Evolutionary conservation across 768 basidiomycete genomes (phyloP), one percentile per base, ranked within the genome.

Genomic region (Boletus vinaceobasis): DNA sequence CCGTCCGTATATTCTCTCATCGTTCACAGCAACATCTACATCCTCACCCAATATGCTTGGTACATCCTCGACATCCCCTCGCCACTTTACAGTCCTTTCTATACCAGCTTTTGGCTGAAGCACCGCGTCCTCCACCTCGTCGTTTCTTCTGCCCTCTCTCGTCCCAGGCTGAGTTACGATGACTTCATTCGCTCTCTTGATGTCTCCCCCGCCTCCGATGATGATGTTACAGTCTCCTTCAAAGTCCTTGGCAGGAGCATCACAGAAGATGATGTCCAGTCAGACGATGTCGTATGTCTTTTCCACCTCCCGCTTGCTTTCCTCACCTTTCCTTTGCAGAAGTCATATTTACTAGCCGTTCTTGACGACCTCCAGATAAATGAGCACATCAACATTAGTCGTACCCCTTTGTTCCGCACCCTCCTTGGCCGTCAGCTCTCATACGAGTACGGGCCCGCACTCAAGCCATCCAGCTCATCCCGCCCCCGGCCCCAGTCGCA

Each of bases 1-100:
- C 35, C 39, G 3, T 17, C 14, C 10, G 7, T 43, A 19, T 44
- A 2, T 21, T 5, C 32, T 51, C 60, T 71, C 60, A 67, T n/a
- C 8, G 2, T 48, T 33, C 14, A 6, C 48, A 88, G 87, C 23
- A 81, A 83, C 55, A 78, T 88, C 3, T 89, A 85, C 56, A 68
- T 90, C 29, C 76, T 79, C 43, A 89, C 88, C 0, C 43, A 73
- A 42, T 65, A 70, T 65, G 85, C 87, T 0, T 90, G 87, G 87
- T 90, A 90, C 57, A 85, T 88, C 51, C 74, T 90, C 2, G 74
- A 77, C 11, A 55, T 57, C 2, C 85, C 87, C 0, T 76, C 81
- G 0, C 43, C 48, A 1, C 33, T 50, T 3, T 89, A 89, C 58
- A 45, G 48, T 14, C 68, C 73, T 1, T 79, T 76, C 49, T 88